Evolutionary conservation across 345 rosid genomes (phyloP).

Genomic region (Garcia nutans): DNA sequence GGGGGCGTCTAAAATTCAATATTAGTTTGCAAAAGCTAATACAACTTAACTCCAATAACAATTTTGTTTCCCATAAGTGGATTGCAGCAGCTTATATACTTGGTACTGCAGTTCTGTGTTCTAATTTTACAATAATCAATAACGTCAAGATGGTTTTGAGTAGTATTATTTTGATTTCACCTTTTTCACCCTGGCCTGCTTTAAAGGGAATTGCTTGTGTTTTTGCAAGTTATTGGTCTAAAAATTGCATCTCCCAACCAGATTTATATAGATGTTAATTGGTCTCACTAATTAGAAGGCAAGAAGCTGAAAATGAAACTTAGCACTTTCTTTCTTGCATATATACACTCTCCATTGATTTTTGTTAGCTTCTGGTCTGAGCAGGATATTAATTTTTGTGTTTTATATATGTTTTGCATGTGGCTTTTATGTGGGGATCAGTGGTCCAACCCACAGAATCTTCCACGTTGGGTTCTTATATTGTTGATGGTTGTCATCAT

Average conservation of each 20-base stretch:
- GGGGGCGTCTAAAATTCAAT: background rate
- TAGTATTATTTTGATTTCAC: background rate
- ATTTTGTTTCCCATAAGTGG: background rate
- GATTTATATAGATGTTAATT: too few species aligned
- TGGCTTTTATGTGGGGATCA: background rate
- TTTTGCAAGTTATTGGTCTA: background rate
- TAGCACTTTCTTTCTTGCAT: background rate
- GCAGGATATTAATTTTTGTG: background rate
- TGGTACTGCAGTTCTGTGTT: background rate
- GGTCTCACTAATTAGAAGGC: background rate
- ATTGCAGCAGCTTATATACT: background rate
- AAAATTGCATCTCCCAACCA: background rate
- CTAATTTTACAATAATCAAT: background rate
- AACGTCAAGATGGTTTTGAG: background rate
- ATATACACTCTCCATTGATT: background rate
- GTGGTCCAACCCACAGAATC: background rate
- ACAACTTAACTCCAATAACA: background rate
- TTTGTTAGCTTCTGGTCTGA: background rate
- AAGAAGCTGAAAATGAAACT: background rate
- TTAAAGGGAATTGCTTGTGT: background rate
- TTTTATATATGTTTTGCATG: background rate
- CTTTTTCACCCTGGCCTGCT: background rate
- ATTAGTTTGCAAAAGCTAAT: background rate
- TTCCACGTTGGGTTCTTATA: background rate
- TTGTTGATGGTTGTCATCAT: constrained; percentile 3